phyloP scores from a whole-genome alignment of 225 moss, liverwort and hornwort genomes.

The Physcomitrium patens region DNA sequence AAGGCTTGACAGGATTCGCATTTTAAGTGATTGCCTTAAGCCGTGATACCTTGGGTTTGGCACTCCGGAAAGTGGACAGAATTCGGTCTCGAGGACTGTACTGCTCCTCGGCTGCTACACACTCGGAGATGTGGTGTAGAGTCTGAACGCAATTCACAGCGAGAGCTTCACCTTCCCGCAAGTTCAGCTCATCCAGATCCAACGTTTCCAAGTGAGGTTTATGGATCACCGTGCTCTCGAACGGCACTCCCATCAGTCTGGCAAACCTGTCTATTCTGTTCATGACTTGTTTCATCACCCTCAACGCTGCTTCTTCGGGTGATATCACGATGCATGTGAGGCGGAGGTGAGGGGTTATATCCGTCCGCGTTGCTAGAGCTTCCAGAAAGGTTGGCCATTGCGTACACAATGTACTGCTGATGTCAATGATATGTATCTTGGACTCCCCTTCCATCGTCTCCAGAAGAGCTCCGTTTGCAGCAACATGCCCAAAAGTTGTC shows the following conservation, averaged over 20 bases:
- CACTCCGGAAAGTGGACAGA: constrained; percentile 47
- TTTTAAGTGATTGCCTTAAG: not conserved
- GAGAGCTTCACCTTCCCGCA: constrained; percentile 69
- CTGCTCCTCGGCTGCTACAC: constrained; percentile 36
- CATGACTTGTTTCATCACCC: constrained; percentile 81
- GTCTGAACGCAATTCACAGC: constrained; percentile 80
- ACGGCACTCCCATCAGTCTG: constrained; percentile 82
- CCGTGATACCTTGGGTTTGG: constrained; percentile 54
- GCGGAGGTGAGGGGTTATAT: constrained; percentile 72
- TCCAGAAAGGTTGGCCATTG: constrained; percentile 88
- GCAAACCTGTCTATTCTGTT: constrained; percentile 73
- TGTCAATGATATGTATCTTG: constrained; percentile 76
- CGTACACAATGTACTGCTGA: constrained; percentile 76
- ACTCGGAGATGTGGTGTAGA: constrained; percentile 65
- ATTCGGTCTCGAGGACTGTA: constrained; percentile 51
- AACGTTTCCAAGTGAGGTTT: constrained; percentile 66
- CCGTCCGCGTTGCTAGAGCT: constrained; percentile 65
- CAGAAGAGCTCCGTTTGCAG: constrained; percentile 71
- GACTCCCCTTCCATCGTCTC: constrained; percentile 72
- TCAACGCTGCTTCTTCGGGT: constrained; percentile 58
- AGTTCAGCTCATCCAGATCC: constrained; percentile 46
- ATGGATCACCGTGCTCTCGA: constrained; percentile 64
- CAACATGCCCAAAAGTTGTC: constrained; percentile 88
- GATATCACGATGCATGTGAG: constrained; percentile 67
- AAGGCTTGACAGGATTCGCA: not conserved